Conservation (phyloP, 78 protist species). For the Dictyostelium purpureum region DNA sequence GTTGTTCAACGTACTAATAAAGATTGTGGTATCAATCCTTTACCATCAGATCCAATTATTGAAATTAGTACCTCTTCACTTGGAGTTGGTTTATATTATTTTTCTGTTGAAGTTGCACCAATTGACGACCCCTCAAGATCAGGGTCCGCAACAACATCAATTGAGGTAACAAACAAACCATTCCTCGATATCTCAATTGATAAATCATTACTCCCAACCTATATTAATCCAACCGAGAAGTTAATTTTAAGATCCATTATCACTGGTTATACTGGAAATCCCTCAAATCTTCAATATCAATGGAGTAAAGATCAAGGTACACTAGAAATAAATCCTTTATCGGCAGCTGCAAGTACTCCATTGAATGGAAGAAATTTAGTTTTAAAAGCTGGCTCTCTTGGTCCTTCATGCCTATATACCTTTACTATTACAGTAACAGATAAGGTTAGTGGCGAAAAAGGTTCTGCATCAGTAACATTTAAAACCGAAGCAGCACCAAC, state of each 20-base stretch:
- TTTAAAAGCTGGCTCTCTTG: slow-evolving; percentile 16
- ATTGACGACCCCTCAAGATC: neutral
- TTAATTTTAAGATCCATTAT: neutral
- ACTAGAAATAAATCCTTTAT: neutral
- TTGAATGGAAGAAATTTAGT: neutral
- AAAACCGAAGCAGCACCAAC: slow-evolving; percentile 43
- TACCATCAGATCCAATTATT: neutral
- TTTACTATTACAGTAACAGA: slow-evolving; percentile 3
- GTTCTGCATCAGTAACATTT: slow-evolving; percentile 39
- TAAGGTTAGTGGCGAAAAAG: neutral
- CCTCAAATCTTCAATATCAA: neutral
- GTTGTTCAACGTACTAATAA: neutral
- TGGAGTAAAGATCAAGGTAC: slow-evolving; percentile 41
- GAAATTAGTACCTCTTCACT: neutral
- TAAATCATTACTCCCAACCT: neutral
- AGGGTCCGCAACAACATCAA: neutral
- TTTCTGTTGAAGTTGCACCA: slow-evolving; percentile 27
- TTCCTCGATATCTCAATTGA: slow-evolving; percentile 30
- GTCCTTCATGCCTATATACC: neutral
- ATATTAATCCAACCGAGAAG: slow-evolving; percentile 35
- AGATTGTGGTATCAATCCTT: neutral
- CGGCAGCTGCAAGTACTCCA: slow-evolving; percentile 8
- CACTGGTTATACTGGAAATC: neutral
- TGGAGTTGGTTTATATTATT: slow-evolving; percentile 2
- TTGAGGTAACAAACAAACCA: neutral